Conservation (phyloP, 306 rosid genomes). For the Pyrus betulifolia region DNA sequence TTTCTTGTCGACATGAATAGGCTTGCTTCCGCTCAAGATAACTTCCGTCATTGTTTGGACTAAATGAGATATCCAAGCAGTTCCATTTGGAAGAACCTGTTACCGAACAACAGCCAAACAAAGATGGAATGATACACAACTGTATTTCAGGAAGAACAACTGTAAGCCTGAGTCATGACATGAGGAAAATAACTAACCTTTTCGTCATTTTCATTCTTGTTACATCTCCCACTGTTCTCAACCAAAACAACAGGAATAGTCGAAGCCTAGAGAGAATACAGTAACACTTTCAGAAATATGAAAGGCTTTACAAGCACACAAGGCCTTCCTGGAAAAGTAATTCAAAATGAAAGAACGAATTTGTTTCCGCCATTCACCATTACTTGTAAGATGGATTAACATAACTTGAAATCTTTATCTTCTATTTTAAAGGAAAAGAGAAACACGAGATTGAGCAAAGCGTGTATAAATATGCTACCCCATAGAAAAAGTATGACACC, state of each 20-base stretch:
- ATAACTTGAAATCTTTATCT: background rate
- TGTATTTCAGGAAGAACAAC: background rate
- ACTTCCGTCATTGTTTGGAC: slow-evolving; percentile 69
- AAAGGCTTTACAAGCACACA: background rate
- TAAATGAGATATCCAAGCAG: slow-evolving; percentile 75
- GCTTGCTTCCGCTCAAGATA: slow-evolving; percentile 49
- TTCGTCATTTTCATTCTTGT: slow-evolving; percentile 73
- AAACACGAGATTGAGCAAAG: background rate
- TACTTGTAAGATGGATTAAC: background rate
- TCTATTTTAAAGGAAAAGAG: background rate
- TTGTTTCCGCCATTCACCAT: background rate
- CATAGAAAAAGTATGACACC: background rate
- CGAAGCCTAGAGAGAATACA: slow-evolving; percentile 36
- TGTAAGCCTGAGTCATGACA: background rate
- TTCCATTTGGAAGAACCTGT: slow-evolving; percentile 88
- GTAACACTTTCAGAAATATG: background rate
- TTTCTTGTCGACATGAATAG: slow-evolving; percentile 65
- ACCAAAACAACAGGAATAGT: slow-evolving; percentile 73
- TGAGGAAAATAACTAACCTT: slow-evolving; percentile 48
- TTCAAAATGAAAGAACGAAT: background rate
- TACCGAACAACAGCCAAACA: slow-evolving; percentile 16
- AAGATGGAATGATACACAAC: background rate
- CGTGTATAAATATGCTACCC: background rate
- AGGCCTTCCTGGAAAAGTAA: background rate
- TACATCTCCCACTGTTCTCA: slow-evolving; percentile 95